These are phyloP conservation scores for Agapanthus africanus DNA, from an alignment of 106 monocot species.

Conservation along the genomic window DNA sequence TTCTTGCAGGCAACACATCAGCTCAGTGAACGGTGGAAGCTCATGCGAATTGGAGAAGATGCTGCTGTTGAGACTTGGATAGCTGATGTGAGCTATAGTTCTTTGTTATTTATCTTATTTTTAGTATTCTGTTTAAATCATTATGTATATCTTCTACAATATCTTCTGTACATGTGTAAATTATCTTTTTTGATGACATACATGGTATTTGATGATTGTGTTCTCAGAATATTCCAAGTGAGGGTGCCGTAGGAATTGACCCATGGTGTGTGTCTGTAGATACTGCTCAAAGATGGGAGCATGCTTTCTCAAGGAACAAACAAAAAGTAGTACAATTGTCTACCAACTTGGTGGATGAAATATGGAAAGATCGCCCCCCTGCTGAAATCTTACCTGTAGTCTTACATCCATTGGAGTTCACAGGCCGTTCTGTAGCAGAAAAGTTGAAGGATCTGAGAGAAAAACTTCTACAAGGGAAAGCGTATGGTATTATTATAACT, in stretches of 20 bases:
- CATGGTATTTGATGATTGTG: slow-evolving; percentile 9
- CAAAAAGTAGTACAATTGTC: slow-evolving; percentile 73
- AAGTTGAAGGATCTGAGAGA: slow-evolving; percentile 71
- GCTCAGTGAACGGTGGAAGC: slow-evolving; percentile 68
- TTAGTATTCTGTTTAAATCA: neutral
- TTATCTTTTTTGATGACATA: too few species aligned
- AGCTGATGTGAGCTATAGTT: slow-evolving; percentile 53
- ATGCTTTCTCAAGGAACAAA: slow-evolving; percentile 59
- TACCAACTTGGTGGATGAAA: slow-evolving; percentile 71
- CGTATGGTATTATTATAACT: slow-evolving; percentile 59
- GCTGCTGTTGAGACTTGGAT: slow-evolving; percentile 76
- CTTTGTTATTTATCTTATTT: neutral
- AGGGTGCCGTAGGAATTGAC: slow-evolving; percentile 70
- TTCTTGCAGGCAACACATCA: slow-evolving; percentile 89
- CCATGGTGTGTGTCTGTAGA: slow-evolving; percentile 97
- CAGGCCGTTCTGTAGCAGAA: slow-evolving; percentile 68
- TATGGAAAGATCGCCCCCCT: slow-evolving; percentile 79
- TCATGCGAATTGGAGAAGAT: slow-evolving; percentile 85
- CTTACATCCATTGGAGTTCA: slow-evolving; percentile 71
- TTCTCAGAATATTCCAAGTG: slow-evolving; percentile 62
- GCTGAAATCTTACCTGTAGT: slow-evolving; percentile 43
- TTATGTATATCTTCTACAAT: neutral
- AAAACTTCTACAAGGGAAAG: slow-evolving; percentile 56
- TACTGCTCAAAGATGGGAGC: slow-evolving; percentile 70
- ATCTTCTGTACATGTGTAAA: neutral